These are phyloP conservation scores for Avicennia marina DNA, from an alignment of 257 asterid genomes.

Conservation along the genomic window DNA sequence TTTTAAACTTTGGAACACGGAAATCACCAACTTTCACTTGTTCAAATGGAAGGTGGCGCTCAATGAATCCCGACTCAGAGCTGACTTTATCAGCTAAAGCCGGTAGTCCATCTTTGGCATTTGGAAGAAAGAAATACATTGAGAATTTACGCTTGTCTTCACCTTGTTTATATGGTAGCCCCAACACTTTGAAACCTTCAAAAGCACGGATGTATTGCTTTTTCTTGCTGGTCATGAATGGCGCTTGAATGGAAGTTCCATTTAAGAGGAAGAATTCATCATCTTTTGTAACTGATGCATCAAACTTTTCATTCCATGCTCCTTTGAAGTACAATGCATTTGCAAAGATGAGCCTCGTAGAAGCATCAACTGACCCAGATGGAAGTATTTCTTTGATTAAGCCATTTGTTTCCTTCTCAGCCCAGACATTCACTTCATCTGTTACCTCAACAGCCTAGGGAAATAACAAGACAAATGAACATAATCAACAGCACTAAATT, in stretches of 20 bases:
- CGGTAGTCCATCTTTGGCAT: conserved; percentile 35
- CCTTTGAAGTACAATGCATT: conserved; percentile 57
- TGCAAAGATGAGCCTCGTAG: conserved; percentile 43
- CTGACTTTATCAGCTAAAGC: conserved; percentile 28
- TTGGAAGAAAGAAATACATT: conserved; percentile 45
- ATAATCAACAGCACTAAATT: no score
- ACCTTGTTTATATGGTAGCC: conserved; percentile 39
- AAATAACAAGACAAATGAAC: conserved; percentile 1
- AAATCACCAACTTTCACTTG: conserved; percentile 28
- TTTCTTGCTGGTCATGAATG: conserved; percentile 46
- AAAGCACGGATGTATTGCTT: conserved; percentile 32
- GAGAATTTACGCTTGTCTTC: conserved; percentile 41
- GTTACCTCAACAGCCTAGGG: conserved; percentile 34
- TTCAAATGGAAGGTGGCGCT: conserved; percentile 30
- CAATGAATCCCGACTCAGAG: conserved; percentile 30
- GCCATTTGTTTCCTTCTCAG: conserved; percentile 46
- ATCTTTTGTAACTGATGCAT: conserved; percentile 33
- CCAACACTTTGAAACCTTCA: conserved; percentile 40
- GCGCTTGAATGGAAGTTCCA: conserved; percentile 34
- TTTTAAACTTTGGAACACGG: conserved; percentile 42
- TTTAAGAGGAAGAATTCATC: conserved; percentile 34
- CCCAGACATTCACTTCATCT: conserved; percentile 42
- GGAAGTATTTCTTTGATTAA: conserved; percentile 45
- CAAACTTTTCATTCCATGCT: conserved; percentile 45
- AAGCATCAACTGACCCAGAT: conserved; percentile 32